phyloP scores from a whole-genome alignment of 805 yeast genomes.

The Yarrowia alimentaria region DNA sequence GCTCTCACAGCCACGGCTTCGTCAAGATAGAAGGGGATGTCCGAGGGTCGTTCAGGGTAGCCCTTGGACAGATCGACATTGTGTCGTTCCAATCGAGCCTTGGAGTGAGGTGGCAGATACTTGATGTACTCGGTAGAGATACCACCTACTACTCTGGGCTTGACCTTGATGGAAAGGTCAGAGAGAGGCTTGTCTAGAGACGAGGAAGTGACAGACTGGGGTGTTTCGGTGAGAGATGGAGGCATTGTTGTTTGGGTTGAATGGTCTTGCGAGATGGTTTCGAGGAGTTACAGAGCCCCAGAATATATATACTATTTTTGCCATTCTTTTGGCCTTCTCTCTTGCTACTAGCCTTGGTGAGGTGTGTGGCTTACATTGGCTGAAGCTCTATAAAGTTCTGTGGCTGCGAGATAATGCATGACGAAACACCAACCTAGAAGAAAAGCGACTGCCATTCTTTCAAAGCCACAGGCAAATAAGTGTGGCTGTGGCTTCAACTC shows the following conservation, averaged over 20 bases:
- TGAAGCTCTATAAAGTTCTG: no score
- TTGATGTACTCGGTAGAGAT: slow-evolving; percentile 18
- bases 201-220: no score
- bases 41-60: slow-evolving; percentile 44
- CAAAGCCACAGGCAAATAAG: no score
- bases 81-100: slow-evolving; percentile 39
- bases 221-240: neutral
- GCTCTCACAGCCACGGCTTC: slow-evolving; percentile 44
- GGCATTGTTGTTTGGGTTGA: no score
- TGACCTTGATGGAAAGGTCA: slow-evolving; percentile 13
- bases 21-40: slow-evolving; percentile 44
- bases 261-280: no score
- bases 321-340: no score
- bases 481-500: slow-evolving; percentile 18
- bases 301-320: no score
- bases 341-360: no score
- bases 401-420: slow-evolving; percentile 25
- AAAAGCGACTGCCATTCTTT: neutral
- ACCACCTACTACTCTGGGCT: slow-evolving; percentile 15
- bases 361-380: slow-evolving; percentile 16
- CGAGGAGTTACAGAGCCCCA: no score
- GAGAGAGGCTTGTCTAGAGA: neutral
- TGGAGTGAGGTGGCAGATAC: slow-evolving; percentile 6
- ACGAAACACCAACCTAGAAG: neutral
- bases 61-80: slow-evolving; percentile 44